Conservation (phyloP, 1,139 yeast genomes). For the Arxiozyma heterogenica region DNA sequence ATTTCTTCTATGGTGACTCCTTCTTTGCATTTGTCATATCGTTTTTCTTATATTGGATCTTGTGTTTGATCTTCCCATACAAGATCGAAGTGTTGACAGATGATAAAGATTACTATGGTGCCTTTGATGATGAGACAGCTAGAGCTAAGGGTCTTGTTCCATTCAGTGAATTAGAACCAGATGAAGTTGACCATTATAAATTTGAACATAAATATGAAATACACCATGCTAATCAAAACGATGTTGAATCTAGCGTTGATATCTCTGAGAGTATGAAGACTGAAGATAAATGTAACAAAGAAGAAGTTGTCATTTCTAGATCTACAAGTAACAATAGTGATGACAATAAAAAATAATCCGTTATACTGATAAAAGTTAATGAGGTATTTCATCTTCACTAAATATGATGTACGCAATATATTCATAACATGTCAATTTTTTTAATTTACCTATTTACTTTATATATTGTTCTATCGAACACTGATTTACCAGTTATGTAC, state of each 20-base stretch:
- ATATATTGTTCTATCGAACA: neutral
- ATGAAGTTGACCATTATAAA: constrained; percentile 16
- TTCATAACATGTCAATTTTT: neutral
- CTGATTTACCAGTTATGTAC: neutral
- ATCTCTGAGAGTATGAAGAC: neutral
- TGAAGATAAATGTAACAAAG: neutral
- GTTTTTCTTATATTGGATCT: constrained; percentile 32
- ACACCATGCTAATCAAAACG: neutral
- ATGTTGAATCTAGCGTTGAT: neutral
- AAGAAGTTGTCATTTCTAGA: constrained; percentile 2
- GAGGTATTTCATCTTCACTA: neutral
- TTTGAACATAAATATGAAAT: constrained; percentile 3
- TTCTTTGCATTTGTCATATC: constrained; percentile 37
- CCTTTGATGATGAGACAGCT: constrained; percentile 33
- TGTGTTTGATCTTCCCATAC: constrained; percentile 34
- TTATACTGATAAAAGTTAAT: neutral
- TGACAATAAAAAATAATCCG: neutral
- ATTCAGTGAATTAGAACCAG: constrained; percentile 24
- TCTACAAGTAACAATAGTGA: constrained; percentile 1
- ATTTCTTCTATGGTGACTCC: constrained; percentile 36
- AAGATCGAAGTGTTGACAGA: constrained; percentile 32
- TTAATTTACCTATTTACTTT: neutral
- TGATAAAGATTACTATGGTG: constrained; percentile 34
- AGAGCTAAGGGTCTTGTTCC: constrained; percentile 31
- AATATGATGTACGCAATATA: neutral